phyloP scores from a whole-genome alignment of 2,329 filamentous ascomycete species.

The Pseudogymnoascus pannorum region DNA sequence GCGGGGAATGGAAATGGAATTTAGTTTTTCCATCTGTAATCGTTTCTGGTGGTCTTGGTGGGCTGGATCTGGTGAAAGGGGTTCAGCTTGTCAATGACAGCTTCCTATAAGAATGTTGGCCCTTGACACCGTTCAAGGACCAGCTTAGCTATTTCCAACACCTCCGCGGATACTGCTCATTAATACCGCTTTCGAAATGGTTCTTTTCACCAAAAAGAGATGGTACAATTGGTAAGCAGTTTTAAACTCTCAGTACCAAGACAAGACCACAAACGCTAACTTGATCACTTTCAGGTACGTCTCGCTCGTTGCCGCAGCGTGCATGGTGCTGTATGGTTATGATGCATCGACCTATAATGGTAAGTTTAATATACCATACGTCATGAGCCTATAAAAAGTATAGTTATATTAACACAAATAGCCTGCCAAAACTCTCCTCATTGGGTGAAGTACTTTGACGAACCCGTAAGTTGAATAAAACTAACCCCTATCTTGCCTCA shows the following conservation, averaged over 20 bases:
- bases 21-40: conserved; percentile 2
- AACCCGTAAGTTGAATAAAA: conserved; percentile 12
- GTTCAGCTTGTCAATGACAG: background rate
- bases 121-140: background rate
- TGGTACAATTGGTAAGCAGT: conserved; percentile 3
- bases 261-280: background rate
- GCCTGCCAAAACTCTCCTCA: conserved; percentile 54
- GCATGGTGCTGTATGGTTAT: conserved; percentile 70
- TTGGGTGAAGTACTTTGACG: conserved; percentile 59
- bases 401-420: background rate
- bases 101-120: background rate
- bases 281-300: conserved; percentile 48
- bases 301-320: conserved; percentile 61
- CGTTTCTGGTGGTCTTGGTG: background rate
- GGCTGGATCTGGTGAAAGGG: background rate
- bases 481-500: background rate
- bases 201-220: background rate
- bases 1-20: background rate
- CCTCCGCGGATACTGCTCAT: background rate
- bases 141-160: background rate
- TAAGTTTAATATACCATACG: conserved; percentile 18
- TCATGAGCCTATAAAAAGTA: background rate
- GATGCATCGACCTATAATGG: conserved; percentile 70
- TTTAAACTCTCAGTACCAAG: background rate
- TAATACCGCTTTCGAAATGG: background rate